Percentiles rank a stretch among this genome's conserved stretches.
Conservation (phyloP, 192 early-diverging fungal genomes). For the Coemansia sp. region DNA sequence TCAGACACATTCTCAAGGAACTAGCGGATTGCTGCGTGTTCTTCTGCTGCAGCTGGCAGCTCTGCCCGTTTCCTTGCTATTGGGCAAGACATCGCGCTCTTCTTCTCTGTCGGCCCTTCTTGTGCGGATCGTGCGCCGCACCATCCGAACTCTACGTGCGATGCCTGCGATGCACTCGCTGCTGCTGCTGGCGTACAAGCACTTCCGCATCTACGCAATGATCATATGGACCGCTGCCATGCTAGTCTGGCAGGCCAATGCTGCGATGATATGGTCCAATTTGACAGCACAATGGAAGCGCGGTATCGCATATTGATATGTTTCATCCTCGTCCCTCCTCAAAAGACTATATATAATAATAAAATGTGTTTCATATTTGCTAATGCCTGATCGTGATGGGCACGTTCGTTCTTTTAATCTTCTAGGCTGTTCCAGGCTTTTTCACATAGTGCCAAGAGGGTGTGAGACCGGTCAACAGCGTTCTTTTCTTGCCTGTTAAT, state of each 20-base stretch:
- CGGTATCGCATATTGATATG: conserved; percentile 25
- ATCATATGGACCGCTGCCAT: conserved; percentile 42
- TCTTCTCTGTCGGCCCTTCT: conserved; percentile 6
- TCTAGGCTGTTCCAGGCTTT: background rate
- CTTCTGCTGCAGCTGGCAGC: conserved; percentile 26
- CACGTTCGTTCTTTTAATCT: background rate
- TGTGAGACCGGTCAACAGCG: no score
- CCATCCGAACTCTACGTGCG: conserved; percentile 15
- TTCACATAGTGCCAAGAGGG: background rate
- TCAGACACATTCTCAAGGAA: background rate
- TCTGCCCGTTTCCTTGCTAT: conserved; percentile 31
- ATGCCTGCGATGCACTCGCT: conserved; percentile 27
- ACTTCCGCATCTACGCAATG: conserved; percentile 38
- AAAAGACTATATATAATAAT: no score
- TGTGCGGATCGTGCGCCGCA: conserved; percentile 1
- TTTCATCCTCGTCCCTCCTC: no score
- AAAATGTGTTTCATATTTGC: no score
- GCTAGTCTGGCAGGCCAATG: conserved; percentile 47
- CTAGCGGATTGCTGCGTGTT: background rate
- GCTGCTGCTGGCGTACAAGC: conserved; percentile 42
- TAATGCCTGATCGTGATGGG: no score
- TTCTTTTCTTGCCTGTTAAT: no score
- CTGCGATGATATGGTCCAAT: conserved; percentile 39
- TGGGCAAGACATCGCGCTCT: conserved; percentile 26
- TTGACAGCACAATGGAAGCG: conserved; percentile 30